Conservation (phyloP, 2,329 filamentous ascomycete species). For the Ceratocystis eucalypticola region DNA sequence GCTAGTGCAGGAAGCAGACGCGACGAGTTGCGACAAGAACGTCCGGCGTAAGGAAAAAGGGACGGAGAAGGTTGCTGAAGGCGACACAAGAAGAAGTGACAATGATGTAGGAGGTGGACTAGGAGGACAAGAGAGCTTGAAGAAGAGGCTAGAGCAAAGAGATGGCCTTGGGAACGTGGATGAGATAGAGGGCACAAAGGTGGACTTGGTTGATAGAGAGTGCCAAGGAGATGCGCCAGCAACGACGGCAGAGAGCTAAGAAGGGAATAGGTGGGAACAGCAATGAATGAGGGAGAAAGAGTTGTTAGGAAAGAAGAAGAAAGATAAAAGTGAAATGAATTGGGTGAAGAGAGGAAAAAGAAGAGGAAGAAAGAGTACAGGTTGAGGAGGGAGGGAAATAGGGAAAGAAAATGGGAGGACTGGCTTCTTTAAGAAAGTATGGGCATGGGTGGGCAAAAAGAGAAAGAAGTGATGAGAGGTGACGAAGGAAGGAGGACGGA, state of each 20-base stretch:
- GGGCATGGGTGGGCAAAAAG: conserved; percentile 17
- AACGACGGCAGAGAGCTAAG: background rate
- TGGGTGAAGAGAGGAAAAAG: conserved; percentile 23
- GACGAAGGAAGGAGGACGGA: conserved; percentile 10
- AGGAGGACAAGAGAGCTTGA: background rate
- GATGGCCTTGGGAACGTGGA: background rate
- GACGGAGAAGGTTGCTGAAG: background rate
- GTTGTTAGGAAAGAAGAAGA: background rate
- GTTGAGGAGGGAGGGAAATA: conserved; percentile 22
- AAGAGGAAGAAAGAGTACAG: conserved; percentile 24
- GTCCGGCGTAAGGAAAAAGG: background rate
- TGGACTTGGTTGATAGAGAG: background rate
- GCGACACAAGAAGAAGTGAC: background rate
- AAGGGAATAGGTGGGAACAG: background rate
- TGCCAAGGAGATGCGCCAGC: background rate
- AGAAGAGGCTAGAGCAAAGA: background rate
- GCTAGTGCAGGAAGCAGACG: background rate
- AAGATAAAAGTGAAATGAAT: conserved; percentile 20
- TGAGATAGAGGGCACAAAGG: background rate
- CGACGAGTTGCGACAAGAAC: background rate
- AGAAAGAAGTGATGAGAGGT: conserved; percentile 15
- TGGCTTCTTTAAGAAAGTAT: conserved; percentile 19
- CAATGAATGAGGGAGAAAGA: background rate
- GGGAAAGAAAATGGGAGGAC: conserved; percentile 23
- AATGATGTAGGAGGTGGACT: background rate